Evolutionary conservation across 805 yeast species (phyloP).

Genomic region (Yamadazyma insecticola): DNA sequence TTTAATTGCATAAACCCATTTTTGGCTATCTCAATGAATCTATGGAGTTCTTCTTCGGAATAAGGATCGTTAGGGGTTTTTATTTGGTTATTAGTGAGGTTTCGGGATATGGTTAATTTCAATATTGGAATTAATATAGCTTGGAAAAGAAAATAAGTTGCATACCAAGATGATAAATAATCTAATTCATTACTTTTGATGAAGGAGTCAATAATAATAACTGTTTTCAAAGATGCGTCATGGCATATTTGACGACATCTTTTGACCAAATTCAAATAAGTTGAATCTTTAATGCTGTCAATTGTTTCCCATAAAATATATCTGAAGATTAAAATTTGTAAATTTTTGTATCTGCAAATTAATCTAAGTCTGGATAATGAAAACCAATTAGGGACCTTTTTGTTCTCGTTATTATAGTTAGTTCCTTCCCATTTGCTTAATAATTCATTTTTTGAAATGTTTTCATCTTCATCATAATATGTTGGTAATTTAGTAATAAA

Average conservation of each 20-base stretch:
- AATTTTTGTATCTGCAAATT: conserved; percentile 13
- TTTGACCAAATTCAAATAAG: conserved; percentile 12
- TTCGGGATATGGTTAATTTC: conserved; percentile 12
- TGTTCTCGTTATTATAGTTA: conserved; percentile 3
- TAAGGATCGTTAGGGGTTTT: not conserved
- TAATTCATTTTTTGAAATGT: conserved; percentile 5
- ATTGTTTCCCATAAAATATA: conserved; percentile 16
- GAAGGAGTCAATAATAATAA: conserved; percentile 9
- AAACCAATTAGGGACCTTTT: conserved; percentile 15
- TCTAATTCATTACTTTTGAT: conserved; percentile 12
- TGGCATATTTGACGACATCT: conserved; percentile 13
- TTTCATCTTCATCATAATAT: conserved; percentile 13
- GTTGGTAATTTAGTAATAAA: conserved; percentile 11
- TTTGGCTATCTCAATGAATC: conserved; percentile 12
- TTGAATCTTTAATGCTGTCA: conserved; percentile 11
- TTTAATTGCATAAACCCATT: conserved; percentile 8
- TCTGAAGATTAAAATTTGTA: conserved; percentile 15
- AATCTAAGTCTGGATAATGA: conserved; percentile 14
- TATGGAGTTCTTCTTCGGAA: conserved; percentile 10
- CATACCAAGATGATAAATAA: conserved; percentile 14
- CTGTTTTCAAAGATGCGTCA: conserved; percentile 13
- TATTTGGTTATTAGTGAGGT: conserved; percentile 1
- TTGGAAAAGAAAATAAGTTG: conserved; percentile 16
- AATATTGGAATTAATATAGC: conserved; percentile 16
- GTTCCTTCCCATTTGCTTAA: conserved; percentile 2